phyloP scores from a whole-genome alignment of 169 alveolate species.

The Cryptosporidium meleagridis region DNA sequence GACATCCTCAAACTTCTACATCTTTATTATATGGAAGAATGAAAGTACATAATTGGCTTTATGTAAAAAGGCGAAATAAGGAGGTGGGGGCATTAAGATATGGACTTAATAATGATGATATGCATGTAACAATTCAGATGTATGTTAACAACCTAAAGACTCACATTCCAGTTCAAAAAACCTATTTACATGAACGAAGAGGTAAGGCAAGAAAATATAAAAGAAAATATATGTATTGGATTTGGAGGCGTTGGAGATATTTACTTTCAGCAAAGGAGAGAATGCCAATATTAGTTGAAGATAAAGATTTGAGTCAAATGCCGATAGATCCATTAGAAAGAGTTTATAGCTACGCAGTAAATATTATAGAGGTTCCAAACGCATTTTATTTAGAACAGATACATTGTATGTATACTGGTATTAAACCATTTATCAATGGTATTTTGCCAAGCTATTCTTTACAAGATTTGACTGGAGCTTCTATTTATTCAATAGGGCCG shows the following conservation, averaged over 20 bases:
- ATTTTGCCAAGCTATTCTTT: slow-evolving; percentile 54
- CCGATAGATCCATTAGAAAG: slow-evolving; percentile 72
- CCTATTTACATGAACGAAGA: slow-evolving; percentile 57
- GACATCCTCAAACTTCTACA: slow-evolving; percentile 30
- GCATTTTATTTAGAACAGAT: slow-evolving; percentile 33
- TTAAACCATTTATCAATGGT: slow-evolving; percentile 56
- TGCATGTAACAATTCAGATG: slow-evolving; percentile 52
- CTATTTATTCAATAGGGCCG: slow-evolving; percentile 26
- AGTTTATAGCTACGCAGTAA: slow-evolving; percentile 44
- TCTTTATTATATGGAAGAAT: slow-evolving; percentile 59
- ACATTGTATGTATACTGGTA: slow-evolving; percentile 58
- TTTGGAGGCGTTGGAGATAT: slow-evolving; percentile 70
- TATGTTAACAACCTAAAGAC: slow-evolving; percentile 35
- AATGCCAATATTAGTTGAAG: slow-evolving; percentile 69
- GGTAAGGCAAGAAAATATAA: slow-evolving; percentile 45
- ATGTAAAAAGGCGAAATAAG: slow-evolving; percentile 26
- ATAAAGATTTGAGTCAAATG: slow-evolving; percentile 7
- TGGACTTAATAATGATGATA: slow-evolving; percentile 69
- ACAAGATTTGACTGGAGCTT: slow-evolving; percentile 63
- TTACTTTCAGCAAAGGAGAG: slow-evolving; percentile 67
- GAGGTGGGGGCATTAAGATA: slow-evolving; percentile 51
- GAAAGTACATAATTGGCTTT: slow-evolving; percentile 36
- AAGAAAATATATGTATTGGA: slow-evolving; percentile 36
- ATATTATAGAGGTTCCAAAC: slow-evolving; percentile 43
- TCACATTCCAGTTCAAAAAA: slow-evolving; percentile 67